phyloP scores from a whole-genome alignment of 257 asterid species.

The Lycium barbarum region DNA sequence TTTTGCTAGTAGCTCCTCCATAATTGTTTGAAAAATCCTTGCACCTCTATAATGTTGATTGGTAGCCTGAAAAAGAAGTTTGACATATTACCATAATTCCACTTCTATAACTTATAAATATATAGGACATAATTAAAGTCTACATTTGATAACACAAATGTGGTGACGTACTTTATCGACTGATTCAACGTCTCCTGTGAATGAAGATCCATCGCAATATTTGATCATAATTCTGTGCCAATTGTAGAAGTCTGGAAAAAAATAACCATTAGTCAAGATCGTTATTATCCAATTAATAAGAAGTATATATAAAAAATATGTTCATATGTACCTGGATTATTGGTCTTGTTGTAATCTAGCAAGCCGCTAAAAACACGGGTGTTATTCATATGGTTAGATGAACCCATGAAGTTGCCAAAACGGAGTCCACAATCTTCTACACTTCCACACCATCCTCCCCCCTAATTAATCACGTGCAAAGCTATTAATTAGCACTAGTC shows the following conservation, averaged over 20 bases:
- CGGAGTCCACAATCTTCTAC: neutral
- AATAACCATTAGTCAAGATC: neutral
- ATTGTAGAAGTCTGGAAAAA: neutral
- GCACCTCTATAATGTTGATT: constrained; percentile 23
- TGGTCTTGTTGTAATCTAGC: neutral
- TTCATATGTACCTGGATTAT: neutral
- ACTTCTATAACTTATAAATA: neutral
- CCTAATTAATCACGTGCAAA: no score
- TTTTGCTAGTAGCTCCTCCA: constrained; percentile 22
- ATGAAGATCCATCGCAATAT: constrained; percentile 22
- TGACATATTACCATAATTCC: no score
- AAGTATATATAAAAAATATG: neutral
- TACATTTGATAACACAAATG: neutral
- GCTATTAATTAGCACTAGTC: no score
- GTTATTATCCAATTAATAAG: neutral
- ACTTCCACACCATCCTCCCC: no score
- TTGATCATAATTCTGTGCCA: neutral
- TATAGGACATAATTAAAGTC: neutral
- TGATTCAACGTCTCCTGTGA: neutral
- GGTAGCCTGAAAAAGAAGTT: constrained; percentile 7
- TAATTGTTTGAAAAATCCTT: neutral
- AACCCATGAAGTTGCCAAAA: neutral
- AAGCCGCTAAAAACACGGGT: neutral
- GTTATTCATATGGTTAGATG: neutral
- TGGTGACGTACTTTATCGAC: neutral